Base-by-base conservation (phyloP, 345 rosid species). In the Orychophragmus violaceus region DNA sequence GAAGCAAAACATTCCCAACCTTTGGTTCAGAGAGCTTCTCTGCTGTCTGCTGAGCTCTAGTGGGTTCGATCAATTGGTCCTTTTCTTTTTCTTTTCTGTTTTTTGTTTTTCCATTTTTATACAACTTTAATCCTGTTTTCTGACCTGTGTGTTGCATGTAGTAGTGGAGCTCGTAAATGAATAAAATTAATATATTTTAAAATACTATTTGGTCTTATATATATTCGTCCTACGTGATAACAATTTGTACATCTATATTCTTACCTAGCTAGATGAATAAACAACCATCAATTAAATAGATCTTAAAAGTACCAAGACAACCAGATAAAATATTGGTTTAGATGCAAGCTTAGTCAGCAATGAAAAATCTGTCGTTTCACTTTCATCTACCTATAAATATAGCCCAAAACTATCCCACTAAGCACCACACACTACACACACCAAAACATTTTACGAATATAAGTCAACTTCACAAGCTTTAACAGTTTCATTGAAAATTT, bases 311-410 rank as follows among this genome's bases (percentile, higher is more conserved):
- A 27, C 21, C 37, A 65, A 37, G 39, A 49, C 57, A 57, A 37
- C 14, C 6, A 37, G 21, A 70, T 62, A 78, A 59, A 78, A 62
- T 23, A 62, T 69, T 19, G 53, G 70, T 36, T 57, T 37, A 56
- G 69, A 63, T 66, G 66, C 64, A 68, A 70, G 53, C 72, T 68
- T 63, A 63, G 74, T 74, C 74, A 77, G 78, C 82, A 66, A 58
- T 68, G 59, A 72, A 81, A 74, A 64, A 58, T 61, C 33, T 80
- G 79, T 71, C 80, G 14, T 71, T 66, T 70, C 67, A 50, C 25
- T 37, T 35, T 61, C 73, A 62, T 74, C 53, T 16, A 57, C 70
- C 66, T 88, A 86, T 86, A 83, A 83, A 86, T 80, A 76, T 27
- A 68, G 65, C 63, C 36, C 64, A 18, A 53, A 23, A 67, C 66